A percentile compares a stretch with the other conserved stretches of the same genome.
These are phyloP conservation scores for Populus hybrid DNA, from an alignment of 441 rosid species.

Conservation along the genomic window DNA sequence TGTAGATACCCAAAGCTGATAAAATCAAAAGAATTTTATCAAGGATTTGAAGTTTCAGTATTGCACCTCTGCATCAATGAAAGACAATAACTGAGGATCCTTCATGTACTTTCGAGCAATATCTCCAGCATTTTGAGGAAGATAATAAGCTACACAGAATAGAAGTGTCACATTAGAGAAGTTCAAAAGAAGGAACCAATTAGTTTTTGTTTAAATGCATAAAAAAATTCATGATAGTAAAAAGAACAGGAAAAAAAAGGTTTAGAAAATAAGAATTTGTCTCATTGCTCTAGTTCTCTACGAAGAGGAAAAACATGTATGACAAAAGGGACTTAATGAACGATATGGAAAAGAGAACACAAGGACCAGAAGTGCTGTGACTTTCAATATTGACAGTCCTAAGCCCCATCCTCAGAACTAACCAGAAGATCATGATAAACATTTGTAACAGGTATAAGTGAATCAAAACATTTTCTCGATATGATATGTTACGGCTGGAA, in stretches of 20 bases:
- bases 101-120: constrained; percentile 85
- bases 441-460: background rate
- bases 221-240: background rate
- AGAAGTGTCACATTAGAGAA: constrained; percentile 3
- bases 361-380: background rate
- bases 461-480: background rate
- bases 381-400: background rate
- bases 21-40: background rate
- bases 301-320: too few species aligned
- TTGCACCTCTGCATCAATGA: constrained; percentile 92
- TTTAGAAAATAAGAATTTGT: background rate
- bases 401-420: background rate
- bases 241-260: background rate
- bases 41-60: constrained; percentile 12
- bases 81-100: constrained; percentile 80
- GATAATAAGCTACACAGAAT: constrained; percentile 61
- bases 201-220: background rate
- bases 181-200: background rate
- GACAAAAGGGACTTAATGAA: too few species aligned
- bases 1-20: too few species aligned
- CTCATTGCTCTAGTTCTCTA: too few species aligned
- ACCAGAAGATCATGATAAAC: background rate
- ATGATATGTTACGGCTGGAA: too few species aligned
- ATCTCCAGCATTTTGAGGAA: constrained; percentile 89
- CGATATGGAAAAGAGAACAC: too few species aligned